Evolutionary conservation across 78 protist genomes (phyloP), one percentile per base, ranked within the genome.

Genomic region (Trichosphaerium sp.): DNA sequence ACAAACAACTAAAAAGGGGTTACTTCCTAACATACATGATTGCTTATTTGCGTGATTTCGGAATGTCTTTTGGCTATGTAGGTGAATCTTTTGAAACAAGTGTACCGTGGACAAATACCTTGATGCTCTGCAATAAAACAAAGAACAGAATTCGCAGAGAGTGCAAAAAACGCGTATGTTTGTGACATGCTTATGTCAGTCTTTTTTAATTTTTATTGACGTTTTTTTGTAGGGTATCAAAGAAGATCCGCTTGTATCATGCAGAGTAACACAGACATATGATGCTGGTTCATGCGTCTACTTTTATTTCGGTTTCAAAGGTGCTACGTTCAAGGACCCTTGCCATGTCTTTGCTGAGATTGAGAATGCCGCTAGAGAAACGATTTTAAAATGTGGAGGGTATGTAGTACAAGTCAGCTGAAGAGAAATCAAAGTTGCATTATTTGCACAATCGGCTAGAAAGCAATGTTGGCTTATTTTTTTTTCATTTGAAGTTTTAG

Each of bases 191-290:
- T n/a, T n/a, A n/a, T n/a, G n/a, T n/a, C n/a, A n/a, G n/a, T n/a
- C n/a, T n/a, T n/a, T n/a, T n/a, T n/a, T n/a, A n/a, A n/a, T n/a
- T n/a, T n/a, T n/a, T n/a, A n/a, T n/a, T n/a, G n/a, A n/a, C n/a
- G n/a, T n/a, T n/a, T n/a, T n/a, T n/a, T n/a, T n/a, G n/a, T n/a
- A n/a, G n/a, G 64, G 74, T 28, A 28, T 68, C 4, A 11, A n/a
- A n/a, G 12, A 18, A 11, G 44, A 12, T 40, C 74, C 74, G 28
- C 57, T 68, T 26, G 72, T 66, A 29, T 65, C 74, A 21, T 59
- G 64, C 48, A 57, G 81, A 39, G 69, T 65, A 23, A 66, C 63
- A 10, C 81, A 66, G 65, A 65, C 65, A 4, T 75, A 75, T 26
- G 72, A 75, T 43, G 25, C 40, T 7, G 63, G 73, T 29, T 60